Evolutionary conservation across 2,329 filamentous ascomycete genomes (phyloP).

Genomic region (Talaromyces piceae): DNA sequence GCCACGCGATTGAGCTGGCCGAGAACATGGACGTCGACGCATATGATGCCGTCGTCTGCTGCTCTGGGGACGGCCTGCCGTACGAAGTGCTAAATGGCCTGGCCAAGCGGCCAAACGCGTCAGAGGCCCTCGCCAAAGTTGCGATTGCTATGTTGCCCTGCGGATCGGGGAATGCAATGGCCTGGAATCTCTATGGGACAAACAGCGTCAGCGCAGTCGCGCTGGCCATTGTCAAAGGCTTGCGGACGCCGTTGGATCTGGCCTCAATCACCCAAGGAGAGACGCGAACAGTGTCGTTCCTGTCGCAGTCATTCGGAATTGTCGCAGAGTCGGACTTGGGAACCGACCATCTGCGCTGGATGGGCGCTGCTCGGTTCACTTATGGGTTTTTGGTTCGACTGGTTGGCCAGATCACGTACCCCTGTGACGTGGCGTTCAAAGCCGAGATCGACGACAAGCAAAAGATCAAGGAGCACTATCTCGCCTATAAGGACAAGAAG

Average conservation of each 20-base stretch:
- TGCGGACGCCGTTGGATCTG: slow-evolving; percentile 76
- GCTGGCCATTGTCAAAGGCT: slow-evolving; percentile 76
- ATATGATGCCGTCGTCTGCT: slow-evolving; percentile 80
- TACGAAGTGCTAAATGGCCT: slow-evolving; percentile 95
- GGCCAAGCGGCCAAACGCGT: slow-evolving; percentile 66
- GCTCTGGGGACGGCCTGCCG: slow-evolving; percentile 84
- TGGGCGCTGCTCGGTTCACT: slow-evolving; percentile 79
- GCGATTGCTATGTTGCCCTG: slow-evolving; percentile 85
- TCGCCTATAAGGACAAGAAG: slow-evolving; percentile 36
- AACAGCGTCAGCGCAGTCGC: slow-evolving; percentile 67
- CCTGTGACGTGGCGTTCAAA: slow-evolving; percentile 81
- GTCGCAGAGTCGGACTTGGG: slow-evolving; percentile 84
- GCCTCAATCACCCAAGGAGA: slow-evolving; percentile 79
- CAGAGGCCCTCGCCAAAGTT: slow-evolving; percentile 64
- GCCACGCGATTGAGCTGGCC: slow-evolving; percentile 72
- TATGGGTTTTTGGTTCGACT: slow-evolving; percentile 75
- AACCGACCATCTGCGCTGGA: slow-evolving; percentile 88
- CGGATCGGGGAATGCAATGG: slow-evolving; percentile 90
- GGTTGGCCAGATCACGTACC: slow-evolving; percentile 69
- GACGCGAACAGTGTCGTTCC: slow-evolving; percentile 69
- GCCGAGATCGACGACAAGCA: slow-evolving; percentile 71
- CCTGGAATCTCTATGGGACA: slow-evolving; percentile 80
- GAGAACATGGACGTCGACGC: slow-evolving; percentile 67
- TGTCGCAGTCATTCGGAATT: slow-evolving; percentile 84
- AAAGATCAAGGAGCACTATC: slow-evolving; percentile 66